Conservation (phyloP, 805 yeast genomes). For the Saturnispora quitensis region DNA sequence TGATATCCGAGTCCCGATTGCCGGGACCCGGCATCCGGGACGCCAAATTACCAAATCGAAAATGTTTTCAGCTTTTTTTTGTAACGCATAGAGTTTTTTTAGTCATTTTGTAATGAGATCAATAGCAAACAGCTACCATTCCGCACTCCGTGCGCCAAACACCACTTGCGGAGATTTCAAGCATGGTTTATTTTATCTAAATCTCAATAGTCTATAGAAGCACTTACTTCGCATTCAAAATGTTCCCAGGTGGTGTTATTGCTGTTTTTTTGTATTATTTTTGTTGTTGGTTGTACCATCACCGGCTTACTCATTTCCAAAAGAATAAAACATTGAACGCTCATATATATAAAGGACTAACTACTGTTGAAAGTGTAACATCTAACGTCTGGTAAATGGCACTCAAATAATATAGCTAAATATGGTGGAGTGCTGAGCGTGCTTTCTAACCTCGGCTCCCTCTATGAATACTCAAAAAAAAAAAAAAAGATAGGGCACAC, state of each 20-base stretch:
- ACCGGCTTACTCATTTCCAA: slow-evolving; percentile 24
- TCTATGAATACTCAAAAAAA: no score
- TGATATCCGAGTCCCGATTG: neutral
- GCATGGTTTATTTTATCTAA: neutral
- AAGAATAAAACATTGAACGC: slow-evolving; percentile 27
- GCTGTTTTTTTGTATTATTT: slow-evolving; percentile 48
- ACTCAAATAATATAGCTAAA: no score
- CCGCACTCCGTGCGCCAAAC: neutral
- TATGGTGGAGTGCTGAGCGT: no score
- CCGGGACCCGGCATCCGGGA: neutral
- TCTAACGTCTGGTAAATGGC: no score
- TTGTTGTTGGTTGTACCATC: slow-evolving; percentile 33
- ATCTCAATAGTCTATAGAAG: neutral
- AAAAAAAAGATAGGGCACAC: no score
- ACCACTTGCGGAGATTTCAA: neutral
- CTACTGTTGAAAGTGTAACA: no score
- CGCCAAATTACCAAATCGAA: neutral
- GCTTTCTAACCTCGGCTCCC: no score
- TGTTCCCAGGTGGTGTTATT: slow-evolving; percentile 62
- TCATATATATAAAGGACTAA: neutral
- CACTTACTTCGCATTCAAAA: slow-evolving; percentile 17
- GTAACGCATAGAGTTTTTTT: no score
- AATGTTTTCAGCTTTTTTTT: neutral
- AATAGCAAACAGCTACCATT: neutral
- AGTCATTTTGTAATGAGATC: neutral